Evolutionary conservation across 805 yeast genomes (phyloP).

Genomic region (Limtongia smithiae): DNA sequence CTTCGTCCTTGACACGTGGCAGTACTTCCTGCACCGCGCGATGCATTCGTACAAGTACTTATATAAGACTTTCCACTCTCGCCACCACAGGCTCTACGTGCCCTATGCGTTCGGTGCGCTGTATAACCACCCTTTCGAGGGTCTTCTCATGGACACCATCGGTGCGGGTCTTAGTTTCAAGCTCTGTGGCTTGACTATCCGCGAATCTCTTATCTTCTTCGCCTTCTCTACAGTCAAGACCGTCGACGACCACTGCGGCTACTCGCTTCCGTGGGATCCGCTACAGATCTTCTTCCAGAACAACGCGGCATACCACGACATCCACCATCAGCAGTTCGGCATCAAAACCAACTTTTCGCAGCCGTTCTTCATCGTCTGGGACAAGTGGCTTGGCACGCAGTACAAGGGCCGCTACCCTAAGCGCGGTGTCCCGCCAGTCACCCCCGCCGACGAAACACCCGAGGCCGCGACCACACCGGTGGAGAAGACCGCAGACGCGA

Average conservation of each 20-base stretch:
- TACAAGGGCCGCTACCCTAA: constrained; percentile 22
- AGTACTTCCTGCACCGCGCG: constrained; percentile 78
- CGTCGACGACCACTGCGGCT: constrained; percentile 99
- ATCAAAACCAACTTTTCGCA: constrained; percentile 89
- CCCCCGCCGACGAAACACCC: not conserved
- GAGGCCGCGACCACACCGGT: constrained; percentile 9
- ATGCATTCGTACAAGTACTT: constrained; percentile 81
- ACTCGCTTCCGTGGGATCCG: constrained; percentile 84
- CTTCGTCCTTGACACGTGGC: constrained; percentile 88
- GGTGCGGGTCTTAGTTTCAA: constrained; percentile 86
- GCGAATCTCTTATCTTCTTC: constrained; percentile 71
- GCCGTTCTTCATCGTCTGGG: constrained; percentile 97
- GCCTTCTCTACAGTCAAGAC: constrained; percentile 93
- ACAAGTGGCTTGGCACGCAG: constrained; percentile 63
- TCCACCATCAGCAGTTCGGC: constrained; percentile 96
- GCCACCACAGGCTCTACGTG: constrained; percentile 90
- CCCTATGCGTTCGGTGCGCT: constrained; percentile 97
- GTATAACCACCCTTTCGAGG: constrained; percentile 91
- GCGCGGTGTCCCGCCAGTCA: not conserved
- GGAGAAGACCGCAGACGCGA: constrained; percentile 6
- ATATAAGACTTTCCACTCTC: constrained; percentile 81
- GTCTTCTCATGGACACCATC: constrained; percentile 82
- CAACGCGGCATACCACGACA: constrained; percentile 93
- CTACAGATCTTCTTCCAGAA: constrained; percentile 91
- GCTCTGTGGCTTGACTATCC: constrained; percentile 59